Conservation (phyloP, 306 rosid species). For the Casuarina glauca region DNA sequence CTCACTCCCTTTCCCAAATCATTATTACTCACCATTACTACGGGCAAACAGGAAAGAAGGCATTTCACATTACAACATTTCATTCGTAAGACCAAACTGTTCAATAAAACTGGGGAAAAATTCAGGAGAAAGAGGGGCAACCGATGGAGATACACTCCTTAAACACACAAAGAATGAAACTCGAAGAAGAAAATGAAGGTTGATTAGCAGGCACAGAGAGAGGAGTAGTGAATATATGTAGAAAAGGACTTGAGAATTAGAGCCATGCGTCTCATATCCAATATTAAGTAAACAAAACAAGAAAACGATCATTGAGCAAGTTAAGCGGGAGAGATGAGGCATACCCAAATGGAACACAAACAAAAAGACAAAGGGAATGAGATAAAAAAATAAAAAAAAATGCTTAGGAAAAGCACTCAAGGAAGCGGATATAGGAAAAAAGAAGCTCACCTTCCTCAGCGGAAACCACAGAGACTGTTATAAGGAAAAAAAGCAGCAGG, state of each 20-base stretch:
- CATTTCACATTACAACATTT: too few relatives aligned
- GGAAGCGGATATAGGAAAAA: not conserved
- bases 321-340: not conserved
- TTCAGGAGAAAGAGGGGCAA: not conserved
- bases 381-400: not conserved
- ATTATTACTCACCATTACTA: not conserved
- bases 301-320: not conserved
- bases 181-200: not conserved
- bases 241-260: not conserved
- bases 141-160: conserved; percentile 4
- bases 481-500: conserved; percentile 42
- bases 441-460: conserved; percentile 53
- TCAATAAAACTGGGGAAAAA: not conserved
- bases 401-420: not conserved
- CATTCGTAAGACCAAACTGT: not conserved
- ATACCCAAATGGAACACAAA: conserved; percentile 6
- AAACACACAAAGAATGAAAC: conserved; percentile 13
- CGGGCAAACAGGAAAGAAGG: not conserved
- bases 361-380: not conserved
- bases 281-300: not conserved
- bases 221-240: not conserved
- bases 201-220: not conserved
- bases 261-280: not conserved
- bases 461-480: conserved; percentile 48
- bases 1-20: not conserved